Evolutionary conservation across 257 asterid genomes (phyloP).

Genomic region (Lavandula angustifolia): DNA sequence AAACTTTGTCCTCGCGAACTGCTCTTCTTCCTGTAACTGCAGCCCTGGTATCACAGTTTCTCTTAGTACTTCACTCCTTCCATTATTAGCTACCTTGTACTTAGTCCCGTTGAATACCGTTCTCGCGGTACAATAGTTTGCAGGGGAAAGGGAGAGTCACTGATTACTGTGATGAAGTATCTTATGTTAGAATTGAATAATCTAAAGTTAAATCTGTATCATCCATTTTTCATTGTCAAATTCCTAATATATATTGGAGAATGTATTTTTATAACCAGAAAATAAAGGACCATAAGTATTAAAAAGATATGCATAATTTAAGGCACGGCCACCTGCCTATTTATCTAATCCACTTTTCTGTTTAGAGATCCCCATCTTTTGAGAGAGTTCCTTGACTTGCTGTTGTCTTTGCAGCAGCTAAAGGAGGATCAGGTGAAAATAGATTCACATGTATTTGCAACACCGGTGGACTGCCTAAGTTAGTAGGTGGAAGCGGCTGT

Average conservation of each 20-base stretch:
- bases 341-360: neutral
- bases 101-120: neutral
- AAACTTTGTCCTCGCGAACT: constrained; percentile 46
- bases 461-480: constrained; percentile 62
- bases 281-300: neutral
- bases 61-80: constrained; percentile 2
- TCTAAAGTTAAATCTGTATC: neutral
- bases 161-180: neutral
- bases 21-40: constrained; percentile 87
- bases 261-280: neutral
- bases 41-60: constrained; percentile 55
- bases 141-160: constrained; percentile 2
- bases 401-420: constrained; percentile 35
- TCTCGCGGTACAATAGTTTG: neutral
- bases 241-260: neutral
- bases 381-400: constrained; percentile 23
- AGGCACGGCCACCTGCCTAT: neutral
- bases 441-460: constrained; percentile 73
- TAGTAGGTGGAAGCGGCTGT: constrained; percentile 59
- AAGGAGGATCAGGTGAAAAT: constrained; percentile 52
- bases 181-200: neutral
- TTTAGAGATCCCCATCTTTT: constrained; percentile 10
- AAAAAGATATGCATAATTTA: neutral
- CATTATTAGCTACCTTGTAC: neutral
- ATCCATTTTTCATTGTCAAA: neutral